Percentiles rank a stretch among this genome's conserved stretches.
These are phyloP conservation scores for Selaginella moellendorffii DNA, from an alignment of 75 land plant genomes.

Conservation along the genomic window DNA sequence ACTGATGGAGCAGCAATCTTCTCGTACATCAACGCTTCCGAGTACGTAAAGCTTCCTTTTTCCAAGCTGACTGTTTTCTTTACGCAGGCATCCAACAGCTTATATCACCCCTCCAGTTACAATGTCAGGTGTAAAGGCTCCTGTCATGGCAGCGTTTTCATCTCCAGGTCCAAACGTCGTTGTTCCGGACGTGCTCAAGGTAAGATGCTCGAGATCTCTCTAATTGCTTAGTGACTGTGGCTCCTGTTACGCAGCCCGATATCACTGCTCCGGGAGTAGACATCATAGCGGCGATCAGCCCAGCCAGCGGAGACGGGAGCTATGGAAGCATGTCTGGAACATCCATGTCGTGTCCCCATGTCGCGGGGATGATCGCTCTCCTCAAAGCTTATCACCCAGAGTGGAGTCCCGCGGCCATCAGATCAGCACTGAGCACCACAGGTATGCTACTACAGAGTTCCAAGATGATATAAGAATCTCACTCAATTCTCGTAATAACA, in stretches of 20 bases:
- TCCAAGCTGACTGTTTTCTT: background rate
- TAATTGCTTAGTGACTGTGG: no score
- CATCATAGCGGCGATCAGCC: background rate
- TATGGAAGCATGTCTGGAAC: background rate
- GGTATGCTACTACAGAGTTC: no score
- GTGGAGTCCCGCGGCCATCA: background rate
- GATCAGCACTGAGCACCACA: background rate
- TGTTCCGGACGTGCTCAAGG: conserved; percentile 2
- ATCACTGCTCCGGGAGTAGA: background rate
- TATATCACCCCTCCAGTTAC: background rate
- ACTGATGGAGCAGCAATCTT: conserved; percentile 19
- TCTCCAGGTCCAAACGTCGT: conserved; percentile 7
- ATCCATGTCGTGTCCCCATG: background rate
- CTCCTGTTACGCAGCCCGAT: background rate
- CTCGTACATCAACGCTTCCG: conserved; percentile 37
- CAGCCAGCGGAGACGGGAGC: background rate
- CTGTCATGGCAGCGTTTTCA: conserved; percentile 6
- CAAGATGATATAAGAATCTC: no score
- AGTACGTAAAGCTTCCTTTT: background rate
- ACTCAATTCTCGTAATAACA: no score
- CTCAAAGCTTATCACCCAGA: background rate
- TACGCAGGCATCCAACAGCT: background rate
- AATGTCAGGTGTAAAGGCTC: background rate
- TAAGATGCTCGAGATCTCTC: no score
- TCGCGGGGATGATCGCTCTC: background rate